Evolutionary conservation across 176 grass and related monocot genomes (phyloP).

Genomic region (Poa annua): DNA sequence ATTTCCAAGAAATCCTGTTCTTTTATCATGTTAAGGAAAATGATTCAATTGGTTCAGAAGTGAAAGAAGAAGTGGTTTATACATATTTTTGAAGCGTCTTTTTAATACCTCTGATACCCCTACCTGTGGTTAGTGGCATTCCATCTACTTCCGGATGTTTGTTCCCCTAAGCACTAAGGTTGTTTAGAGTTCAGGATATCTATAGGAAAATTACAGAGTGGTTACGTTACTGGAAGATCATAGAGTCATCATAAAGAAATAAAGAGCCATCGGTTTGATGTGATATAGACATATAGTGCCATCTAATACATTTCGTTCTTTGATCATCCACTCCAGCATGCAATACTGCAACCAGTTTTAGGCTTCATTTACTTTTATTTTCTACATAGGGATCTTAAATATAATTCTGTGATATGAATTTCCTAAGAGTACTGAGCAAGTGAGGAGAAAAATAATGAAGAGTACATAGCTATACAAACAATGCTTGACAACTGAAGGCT

Average conservation of each 20-base stretch:
- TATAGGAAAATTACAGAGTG: not conserved
- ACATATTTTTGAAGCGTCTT: conserved; percentile 46
- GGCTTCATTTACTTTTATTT: conserved; percentile 14
- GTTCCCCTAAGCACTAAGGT: not conserved
- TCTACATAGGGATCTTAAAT: not conserved
- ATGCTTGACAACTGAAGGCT: not conserved
- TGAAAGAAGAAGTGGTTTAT: conserved; percentile 28
- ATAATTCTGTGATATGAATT: not conserved
- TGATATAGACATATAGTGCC: conserved; percentile 8
- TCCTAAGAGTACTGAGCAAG: not conserved
- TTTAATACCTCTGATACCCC: conserved; percentile 46
- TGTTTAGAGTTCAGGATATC: not conserved
- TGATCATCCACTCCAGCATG: conserved; percentile 24
- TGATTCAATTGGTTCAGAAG: conserved; percentile 41
- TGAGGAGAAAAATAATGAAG: conserved; percentile 18
- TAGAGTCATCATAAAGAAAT: not conserved
- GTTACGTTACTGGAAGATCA: not conserved
- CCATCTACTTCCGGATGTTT: not conserved
- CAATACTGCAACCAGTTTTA: not conserved
- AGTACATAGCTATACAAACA: not conserved
- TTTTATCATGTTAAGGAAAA: conserved; percentile 40
- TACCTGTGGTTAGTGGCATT: conserved; percentile 52
- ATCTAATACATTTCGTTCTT: conserved; percentile 11
- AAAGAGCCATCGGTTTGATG: conserved; percentile 23
- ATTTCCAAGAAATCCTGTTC: conserved; percentile 15